Evolutionary conservation across 2,329 filamentous ascomycete species (phyloP).

Genomic region (Colletotrichum godetiae): DNA sequence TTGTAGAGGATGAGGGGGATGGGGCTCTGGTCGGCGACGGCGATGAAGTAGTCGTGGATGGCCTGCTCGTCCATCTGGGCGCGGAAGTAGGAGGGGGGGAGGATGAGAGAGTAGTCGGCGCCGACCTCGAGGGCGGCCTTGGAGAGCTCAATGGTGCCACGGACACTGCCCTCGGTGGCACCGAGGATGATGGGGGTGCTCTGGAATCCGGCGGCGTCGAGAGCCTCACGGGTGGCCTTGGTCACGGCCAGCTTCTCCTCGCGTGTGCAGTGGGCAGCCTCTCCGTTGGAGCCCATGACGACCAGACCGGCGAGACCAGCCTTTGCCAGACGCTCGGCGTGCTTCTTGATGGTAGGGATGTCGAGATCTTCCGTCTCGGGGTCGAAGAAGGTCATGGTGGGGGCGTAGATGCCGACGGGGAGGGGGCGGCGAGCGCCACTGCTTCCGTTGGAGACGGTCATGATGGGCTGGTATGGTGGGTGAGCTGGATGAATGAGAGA

Average conservation of each 20-base stretch:
- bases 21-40: slow-evolving; percentile 80
- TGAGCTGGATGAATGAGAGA: slow-evolving; percentile 14
- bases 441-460: slow-evolving; percentile 37
- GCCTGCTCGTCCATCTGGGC: slow-evolving; percentile 79
- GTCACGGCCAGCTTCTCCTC: slow-evolving; percentile 83
- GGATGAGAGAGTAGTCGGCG: slow-evolving; percentile 82
- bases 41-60: slow-evolving; percentile 78
- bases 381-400: slow-evolving; percentile 92
- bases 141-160: slow-evolving; percentile 81
- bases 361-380: slow-evolving; percentile 87
- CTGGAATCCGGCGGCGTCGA: slow-evolving; percentile 82
- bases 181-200: slow-evolving; percentile 85
- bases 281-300: slow-evolving; percentile 90
- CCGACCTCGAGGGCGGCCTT: slow-evolving; percentile 75
- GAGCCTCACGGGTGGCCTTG: slow-evolving; percentile 80
- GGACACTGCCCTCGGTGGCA: slow-evolving; percentile 83
- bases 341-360: slow-evolving; percentile 80
- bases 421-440: slow-evolving; percentile 63
- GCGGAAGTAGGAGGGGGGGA: slow-evolving; percentile 88
- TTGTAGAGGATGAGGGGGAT: slow-evolving; percentile 90
- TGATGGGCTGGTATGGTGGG: slow-evolving; percentile 25
- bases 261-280: slow-evolving; percentile 85
- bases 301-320: slow-evolving; percentile 85
- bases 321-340: slow-evolving; percentile 81
- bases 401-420: slow-evolving; percentile 86